Base-by-base conservation (phyloP, 176 grass and related monocot species). In the Panicum miliaceum region DNA sequence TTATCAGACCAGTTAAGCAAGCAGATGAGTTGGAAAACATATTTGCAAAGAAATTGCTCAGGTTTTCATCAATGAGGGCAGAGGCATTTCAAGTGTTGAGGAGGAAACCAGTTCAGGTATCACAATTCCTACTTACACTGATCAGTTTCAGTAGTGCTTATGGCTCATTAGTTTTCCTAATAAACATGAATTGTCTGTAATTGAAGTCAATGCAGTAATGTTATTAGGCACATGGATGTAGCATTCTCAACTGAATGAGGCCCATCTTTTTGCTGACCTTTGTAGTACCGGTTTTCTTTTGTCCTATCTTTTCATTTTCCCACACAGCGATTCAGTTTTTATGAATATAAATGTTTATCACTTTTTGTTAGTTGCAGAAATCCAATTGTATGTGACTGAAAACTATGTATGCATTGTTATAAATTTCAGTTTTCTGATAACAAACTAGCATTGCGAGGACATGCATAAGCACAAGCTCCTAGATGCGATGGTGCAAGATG, bases 381-480 rank as follows among this genome's bases (percentile, higher is more conserved):
- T 13, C 67, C 9, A 68, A 42, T 8, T 54, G n/a, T 54, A 42
- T 18, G 5, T 4, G 3, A n/a, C 64, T 60, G 19, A 18, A 32
- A 43, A 2, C 56, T 40, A 36, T 74, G 26, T 54, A 50, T 20
- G 7, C 69, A 68, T 54, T 91, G 6, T 76, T 37, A 8, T 43
- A 32, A 93, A 98, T 75, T 95, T 98, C 60, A 98, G 93, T 88
- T 95, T 98, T 73, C 89, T 98, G 54, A 93, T 98, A 95, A 98
- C 96, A 83, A 98, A 98, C 64, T 98, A 98, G 68, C 92, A 98
- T 53, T 98, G 96, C 36, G 91, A 95, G 73, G 96, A 93, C 52
- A 98, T 93, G 93, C 96, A 95, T 81, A 98, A 98, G 64, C 93
- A 98, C 42, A 95, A 98, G 68, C 93, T 98, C 74, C 95, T 98